Evolutionary conservation across 148 eudicot genomes (phyloP), one percentile per base, ranked within the genome.

Genomic region (Nyssa sinensis): DNA sequence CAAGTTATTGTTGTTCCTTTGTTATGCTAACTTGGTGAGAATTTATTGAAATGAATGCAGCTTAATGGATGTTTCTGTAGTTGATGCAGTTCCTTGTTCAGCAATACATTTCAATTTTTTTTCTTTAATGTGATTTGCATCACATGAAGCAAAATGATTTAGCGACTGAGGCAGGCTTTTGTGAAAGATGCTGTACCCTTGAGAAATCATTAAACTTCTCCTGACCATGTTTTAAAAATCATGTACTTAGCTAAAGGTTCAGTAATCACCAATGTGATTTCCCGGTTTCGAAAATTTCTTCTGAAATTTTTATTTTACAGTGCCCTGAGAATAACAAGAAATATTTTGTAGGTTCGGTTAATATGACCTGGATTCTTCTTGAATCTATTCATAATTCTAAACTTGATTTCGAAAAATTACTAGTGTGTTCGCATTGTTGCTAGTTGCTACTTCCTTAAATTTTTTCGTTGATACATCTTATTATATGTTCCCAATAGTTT

Each of bases 1-100:
- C 4, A 47, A 32, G 64, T 30, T 70, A 8, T 70, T 57, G 32
- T 7, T 55, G 21, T 69, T 53, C 29, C 62, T 69, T 69, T 29
- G 49, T 53, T 61, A 30, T 4, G 12, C 7, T 21, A 31, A 24
- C 17, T 25, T 41, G 70, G 33, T 21, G n/a, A 16, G 57, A 67
- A 34, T 24, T 66, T 30, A 69, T 11, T 53, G 29, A 69, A 31
- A 51, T 31, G 41, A 69, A 53, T 53, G 73, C 62, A 53, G 23
- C 61, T 53, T 53, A 7, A 30, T 30, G 41, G 37, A 31, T 14
- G n/a, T 58, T 37, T 67, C 33, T 41, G 57, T 41, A 32, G 55
- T 67, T 41, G 57, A 67, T 19, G 37, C 25, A 16, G 12, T 66
- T 24, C 31, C 41, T 24, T 53, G 19, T 21, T 4, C 1, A 19